Base-by-base conservation (phyloP, 1,284 basidiomycete genomes). In the Irpex rosettiformis region DNA sequence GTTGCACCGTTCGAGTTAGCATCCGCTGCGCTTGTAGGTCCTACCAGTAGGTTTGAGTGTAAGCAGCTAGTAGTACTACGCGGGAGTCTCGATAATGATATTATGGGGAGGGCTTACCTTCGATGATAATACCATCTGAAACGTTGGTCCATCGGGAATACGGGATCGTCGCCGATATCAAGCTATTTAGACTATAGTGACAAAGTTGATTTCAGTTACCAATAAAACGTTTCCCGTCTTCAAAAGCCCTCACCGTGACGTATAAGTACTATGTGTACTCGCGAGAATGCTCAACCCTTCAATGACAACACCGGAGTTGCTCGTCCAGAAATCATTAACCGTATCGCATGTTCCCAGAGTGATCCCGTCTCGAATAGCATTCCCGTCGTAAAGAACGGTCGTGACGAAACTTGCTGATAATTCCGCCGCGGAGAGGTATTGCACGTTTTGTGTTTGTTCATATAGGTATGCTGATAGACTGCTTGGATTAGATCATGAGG, bases 391-490 rank as follows among this genome's bases (percentile, higher is more conserved):
- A 3, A 60, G 27, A 27, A 53, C 47, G 4, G 21, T 11, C 18
- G 28, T 33, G 37, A 60, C 29, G 27, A 60, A 60, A 27, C 57
- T 11, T 6, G 54, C 57, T 11, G 58, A 25, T 8, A 45, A 16
- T 30, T 45, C 55, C 4, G 55, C 58, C 7, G 21, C 30, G 25
- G 56, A n/a, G 6, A 29, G 8, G 33, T 57, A 60, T 11, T 29
- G 28, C 13, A 8, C 16, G 22, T 57, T 29, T 16, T 28, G 21
- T 7, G 56, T 57, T 29, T 22, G 48, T 30, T 60, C 56, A 21
- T 40, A 40, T 40, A 40, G 37, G n/a, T 13, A n/a, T 13, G 37
- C 37, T n/a, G 37, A 40, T 11, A 40, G 37, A 40, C 37, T 40
- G 11, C 37, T 13, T 4, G n/a, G n/a, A 40, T 40, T 11, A 40